phyloP scores from a whole-genome alignment of 306 rosid genomes.

The Rosa persica region DNA sequence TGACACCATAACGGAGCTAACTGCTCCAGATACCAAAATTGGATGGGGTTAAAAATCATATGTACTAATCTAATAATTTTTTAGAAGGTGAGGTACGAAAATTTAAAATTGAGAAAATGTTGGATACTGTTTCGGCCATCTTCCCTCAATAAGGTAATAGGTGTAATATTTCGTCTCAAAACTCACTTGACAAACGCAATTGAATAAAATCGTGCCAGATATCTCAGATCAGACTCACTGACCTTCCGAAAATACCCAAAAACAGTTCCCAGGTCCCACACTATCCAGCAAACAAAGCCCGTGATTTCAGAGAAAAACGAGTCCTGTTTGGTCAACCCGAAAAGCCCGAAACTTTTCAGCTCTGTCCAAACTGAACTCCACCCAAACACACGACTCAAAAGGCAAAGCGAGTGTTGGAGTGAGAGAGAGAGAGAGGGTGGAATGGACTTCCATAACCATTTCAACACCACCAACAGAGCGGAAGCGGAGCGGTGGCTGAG shows the following conservation, averaged over 20 bases:
- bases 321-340: constrained; percentile 9
- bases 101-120: no score
- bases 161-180: no score
- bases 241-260: neutral
- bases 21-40: no score
- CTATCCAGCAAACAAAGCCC: neutral
- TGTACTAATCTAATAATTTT: no score
- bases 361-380: neutral
- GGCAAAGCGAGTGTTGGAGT: neutral
- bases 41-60: no score
- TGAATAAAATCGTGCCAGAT: no score
- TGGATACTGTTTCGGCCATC: no score
- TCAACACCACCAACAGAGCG: constrained; percentile 41
- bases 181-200: no score
- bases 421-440: neutral
- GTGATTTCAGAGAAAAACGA: neutral
- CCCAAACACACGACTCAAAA: no score
- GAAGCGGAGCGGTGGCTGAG: constrained; percentile 87
- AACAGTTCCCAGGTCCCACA: neutral
- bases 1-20: no score
- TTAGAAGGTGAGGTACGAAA: no score
- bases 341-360: neutral
- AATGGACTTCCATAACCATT: constrained; percentile 11
- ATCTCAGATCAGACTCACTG: neutral
- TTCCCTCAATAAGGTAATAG: no score